Conservation (phyloP, 306 rosid genomes). For the barrel medic (Medicago truncatula) region DNA sequence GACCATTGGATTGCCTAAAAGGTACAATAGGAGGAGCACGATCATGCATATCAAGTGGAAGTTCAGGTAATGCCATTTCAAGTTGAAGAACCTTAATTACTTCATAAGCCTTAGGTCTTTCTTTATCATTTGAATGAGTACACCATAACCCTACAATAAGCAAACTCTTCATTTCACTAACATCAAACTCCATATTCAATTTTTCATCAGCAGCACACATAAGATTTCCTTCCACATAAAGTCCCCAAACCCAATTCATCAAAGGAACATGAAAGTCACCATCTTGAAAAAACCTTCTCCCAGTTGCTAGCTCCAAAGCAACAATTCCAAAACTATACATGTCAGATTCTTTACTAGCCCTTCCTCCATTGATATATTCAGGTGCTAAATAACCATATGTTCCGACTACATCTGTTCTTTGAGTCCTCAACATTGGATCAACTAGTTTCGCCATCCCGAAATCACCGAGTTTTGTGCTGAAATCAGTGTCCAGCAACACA, state of each 20-base stretch:
- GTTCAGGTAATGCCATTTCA: conserved; percentile 42
- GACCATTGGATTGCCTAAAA: not conserved
- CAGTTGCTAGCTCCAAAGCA: conserved; percentile 70
- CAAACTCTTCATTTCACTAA: conserved; percentile 44
- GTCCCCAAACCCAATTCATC: conserved; percentile 49
- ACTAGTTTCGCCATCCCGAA: conserved; percentile 66
- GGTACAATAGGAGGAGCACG: not conserved
- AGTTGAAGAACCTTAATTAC: conserved; percentile 54
- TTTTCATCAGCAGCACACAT: conserved; percentile 50
- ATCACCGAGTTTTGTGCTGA: conserved; percentile 62
- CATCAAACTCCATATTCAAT: conserved; percentile 33
- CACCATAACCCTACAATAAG: conserved; percentile 57
- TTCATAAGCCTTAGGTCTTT: conserved; percentile 53
- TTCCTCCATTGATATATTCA: conserved; percentile 49
- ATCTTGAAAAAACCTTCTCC: conserved; percentile 50
- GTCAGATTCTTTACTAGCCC: conserved; percentile 60
- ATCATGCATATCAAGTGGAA: conserved; percentile 53
- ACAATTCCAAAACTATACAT: conserved; percentile 69
- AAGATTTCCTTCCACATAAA: conserved; percentile 48
- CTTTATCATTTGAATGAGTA: conserved; percentile 41
- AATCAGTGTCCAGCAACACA: conserved; percentile 57
- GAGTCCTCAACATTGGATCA: conserved; percentile 52
- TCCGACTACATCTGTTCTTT: conserved; percentile 50
- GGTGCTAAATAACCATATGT: conserved; percentile 62
- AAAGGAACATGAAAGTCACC: conserved; percentile 48